Conservation (phyloP, 768 basidiomycete genomes). For the Tylopilus sp. region DNA sequence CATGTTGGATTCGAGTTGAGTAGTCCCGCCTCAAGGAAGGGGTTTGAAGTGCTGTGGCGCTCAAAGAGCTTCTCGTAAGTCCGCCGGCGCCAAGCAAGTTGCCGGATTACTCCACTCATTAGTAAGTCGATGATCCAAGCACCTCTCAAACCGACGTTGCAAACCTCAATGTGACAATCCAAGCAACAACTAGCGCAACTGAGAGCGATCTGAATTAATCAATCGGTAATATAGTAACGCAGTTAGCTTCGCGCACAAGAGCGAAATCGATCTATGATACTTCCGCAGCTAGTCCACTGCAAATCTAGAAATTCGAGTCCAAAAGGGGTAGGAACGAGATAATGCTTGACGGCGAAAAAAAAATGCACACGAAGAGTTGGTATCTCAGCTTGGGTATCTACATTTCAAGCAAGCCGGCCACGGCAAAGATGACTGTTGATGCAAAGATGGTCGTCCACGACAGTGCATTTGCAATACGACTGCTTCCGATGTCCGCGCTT, state of each 20-base stretch:
- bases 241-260: not conserved
- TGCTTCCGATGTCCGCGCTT: slow-evolving; percentile 3
- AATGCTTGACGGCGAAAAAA: not conserved
- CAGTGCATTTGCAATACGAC: not conserved
- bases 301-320: not conserved
- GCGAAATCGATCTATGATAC: not conserved
- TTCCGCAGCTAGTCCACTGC: not conserved
- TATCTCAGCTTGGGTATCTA: not conserved
- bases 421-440: slow-evolving; percentile 2
- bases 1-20: slow-evolving; percentile 8
- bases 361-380: not conserved
- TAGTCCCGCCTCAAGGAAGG: not conserved
- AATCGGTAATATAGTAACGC: slow-evolving; percentile 6
- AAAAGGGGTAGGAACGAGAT: not conserved
- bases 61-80: slow-evolving; percentile 4
- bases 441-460: slow-evolving; percentile 9
- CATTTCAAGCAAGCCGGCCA: slow-evolving; percentile 6
- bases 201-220: not conserved
- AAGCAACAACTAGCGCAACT: slow-evolving; percentile 4
- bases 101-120: not conserved
- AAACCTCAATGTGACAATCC: slow-evolving; percentile 9
- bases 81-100: too few relatives aligned
- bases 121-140: slow-evolving; percentile 6
- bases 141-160: slow-evolving; percentile 1
- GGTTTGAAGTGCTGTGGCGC: slow-evolving; percentile 10